phyloP scores from a whole-genome alignment of 23 red algal genomes.

The Gracilaria gracilis region DNA sequence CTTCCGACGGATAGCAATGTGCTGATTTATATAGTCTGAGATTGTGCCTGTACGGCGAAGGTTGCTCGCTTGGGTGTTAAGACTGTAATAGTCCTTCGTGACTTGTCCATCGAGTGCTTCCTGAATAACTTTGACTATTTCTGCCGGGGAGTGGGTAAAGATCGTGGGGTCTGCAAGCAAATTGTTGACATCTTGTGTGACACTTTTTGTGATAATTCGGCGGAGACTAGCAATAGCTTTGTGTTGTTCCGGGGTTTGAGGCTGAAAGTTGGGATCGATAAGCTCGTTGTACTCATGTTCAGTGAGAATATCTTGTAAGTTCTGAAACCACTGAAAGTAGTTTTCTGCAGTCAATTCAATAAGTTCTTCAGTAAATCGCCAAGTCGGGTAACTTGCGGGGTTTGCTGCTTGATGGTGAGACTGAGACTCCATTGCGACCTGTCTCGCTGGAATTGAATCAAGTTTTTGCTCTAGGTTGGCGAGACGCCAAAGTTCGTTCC shows the following conservation, averaged over 20 bases:
- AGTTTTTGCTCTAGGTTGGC: neutral
- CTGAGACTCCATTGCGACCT: too few species aligned
- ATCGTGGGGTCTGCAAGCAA: neutral
- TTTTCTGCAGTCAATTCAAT: neutral
- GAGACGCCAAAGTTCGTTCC: neutral
- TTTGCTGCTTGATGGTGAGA: too few species aligned
- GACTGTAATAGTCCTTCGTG: too few species aligned
- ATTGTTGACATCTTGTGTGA: neutral
- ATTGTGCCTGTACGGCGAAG: neutral
- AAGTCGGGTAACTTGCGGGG: neutral
- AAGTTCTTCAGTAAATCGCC: constrained; percentile 31
- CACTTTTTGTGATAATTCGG: neutral
- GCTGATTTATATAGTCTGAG: neutral
- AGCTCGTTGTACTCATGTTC: neutral
- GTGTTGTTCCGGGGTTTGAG: neutral
- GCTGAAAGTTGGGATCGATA: neutral
- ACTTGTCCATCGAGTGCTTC: too few species aligned
- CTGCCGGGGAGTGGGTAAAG: too few species aligned
- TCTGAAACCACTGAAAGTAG: constrained; percentile 2
- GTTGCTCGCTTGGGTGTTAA: neutral
- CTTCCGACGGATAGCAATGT: neutral
- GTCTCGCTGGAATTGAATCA: too few species aligned
- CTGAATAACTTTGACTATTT: too few species aligned
- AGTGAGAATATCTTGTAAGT: neutral
- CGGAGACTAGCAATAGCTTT: constrained; percentile 12